These are phyloP conservation scores for Akanthomyces uredinophilus DNA, from an alignment of 2,329 filamentous ascomycete genomes.

Conservation along the genomic window DNA sequence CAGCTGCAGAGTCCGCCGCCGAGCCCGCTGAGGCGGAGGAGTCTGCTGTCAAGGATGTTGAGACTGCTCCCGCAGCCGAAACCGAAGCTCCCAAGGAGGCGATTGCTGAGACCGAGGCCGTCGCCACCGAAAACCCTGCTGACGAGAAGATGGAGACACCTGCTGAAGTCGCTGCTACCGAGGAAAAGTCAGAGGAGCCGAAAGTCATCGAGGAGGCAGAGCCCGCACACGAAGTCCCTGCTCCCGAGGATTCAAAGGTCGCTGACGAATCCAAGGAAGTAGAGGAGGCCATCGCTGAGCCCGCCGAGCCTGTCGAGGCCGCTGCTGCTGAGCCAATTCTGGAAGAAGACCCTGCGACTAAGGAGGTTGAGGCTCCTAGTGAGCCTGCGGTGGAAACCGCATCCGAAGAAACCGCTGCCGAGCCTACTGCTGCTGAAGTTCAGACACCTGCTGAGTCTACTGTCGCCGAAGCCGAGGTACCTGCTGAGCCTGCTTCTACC, in stretches of 20 bases:
- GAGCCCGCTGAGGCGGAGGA: slow-evolving; percentile 11
- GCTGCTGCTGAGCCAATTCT: not conserved
- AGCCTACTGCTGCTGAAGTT: not conserved
- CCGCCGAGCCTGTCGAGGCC: too few species aligned
- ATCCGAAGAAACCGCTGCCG: not conserved
- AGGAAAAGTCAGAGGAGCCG: not conserved
- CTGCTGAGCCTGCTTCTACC: not conserved
- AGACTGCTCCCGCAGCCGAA: slow-evolving; percentile 8
- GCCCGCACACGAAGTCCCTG: not conserved
- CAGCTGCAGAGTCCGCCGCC: not conserved
- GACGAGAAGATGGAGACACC: not conserved
- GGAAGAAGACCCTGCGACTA: not conserved
- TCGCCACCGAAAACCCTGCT: not conserved
- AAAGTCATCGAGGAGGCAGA: not conserved
- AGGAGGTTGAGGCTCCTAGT: not conserved
- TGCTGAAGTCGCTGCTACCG: not conserved
- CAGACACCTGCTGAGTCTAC: too few species aligned
- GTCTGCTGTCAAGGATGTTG: not conserved
- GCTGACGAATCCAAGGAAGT: not conserved
- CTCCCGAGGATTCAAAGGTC: not conserved
- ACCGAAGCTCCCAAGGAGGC: slow-evolving; percentile 5
- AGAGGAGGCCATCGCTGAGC: not conserved
- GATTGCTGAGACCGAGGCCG: not conserved
- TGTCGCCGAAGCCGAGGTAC: not conserved
- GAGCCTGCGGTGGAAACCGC: not conserved